Evolutionary conservation across 352 stramenopile genomes (phyloP), one percentile per base, ranked within the genome.

Genomic region (Phytophthora sansomeana): DNA sequence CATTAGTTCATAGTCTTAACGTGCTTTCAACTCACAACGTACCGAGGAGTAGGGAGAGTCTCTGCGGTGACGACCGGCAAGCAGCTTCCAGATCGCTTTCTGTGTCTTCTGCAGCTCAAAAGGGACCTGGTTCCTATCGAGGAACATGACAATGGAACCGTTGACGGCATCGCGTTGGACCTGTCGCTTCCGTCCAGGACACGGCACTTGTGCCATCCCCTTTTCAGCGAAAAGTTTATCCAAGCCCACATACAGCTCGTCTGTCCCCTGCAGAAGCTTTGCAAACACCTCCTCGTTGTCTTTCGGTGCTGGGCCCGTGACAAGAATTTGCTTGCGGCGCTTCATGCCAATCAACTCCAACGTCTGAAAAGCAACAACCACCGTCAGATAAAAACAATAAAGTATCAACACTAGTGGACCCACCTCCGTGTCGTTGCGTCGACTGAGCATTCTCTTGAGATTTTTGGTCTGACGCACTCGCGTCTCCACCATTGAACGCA

Each of bases 391-490:
- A 50, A 5, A 8, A 36, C 0, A 7, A 19, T 5, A 39, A 60
- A 60, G 6, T n/a, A 19, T 10, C 11, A 43, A 47, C 9, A 16
- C 6, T 5, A 26, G 17, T 44, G 24, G 30, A 46, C 42, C 4
- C 30, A 69, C 64, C 64, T 73, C 64, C 41, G 58, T 14, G 10
- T 69, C 61, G 17, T 63, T 69, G 10, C 64, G 64, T 11, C 64
- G 50, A 50, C 32, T 75, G 7, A 84, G 62, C 63, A 78, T 66
- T 9, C 59, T 29, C 30, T 79, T 77, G 50, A 84, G 72, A 43
- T 69, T 75, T 17, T 78, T 70, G 61, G 75, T 79, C 63, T 83
- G 60, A 0, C 49, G 52, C 8, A 74, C 36, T 28, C 56, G 38
- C 2, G 41, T 61, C 28, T 74, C 58, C 7, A 72, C 29, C 1